These are phyloP conservation scores for Chrysosporium queenslandicum DNA, from an alignment of 2,329 filamentous ascomycete genomes.

Conservation along the genomic window DNA sequence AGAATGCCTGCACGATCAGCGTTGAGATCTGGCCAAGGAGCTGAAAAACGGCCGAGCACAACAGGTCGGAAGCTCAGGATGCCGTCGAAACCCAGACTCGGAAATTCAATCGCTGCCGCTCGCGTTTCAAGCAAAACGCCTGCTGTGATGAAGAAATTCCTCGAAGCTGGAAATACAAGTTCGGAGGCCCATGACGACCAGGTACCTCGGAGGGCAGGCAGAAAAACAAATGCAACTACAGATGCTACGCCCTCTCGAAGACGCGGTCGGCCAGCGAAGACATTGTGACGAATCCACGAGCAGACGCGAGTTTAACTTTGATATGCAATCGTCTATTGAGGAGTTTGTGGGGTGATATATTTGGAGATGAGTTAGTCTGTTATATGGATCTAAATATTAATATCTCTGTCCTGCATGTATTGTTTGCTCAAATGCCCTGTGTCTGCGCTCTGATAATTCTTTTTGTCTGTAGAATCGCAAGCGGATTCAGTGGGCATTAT, in stretches of 20 bases:
- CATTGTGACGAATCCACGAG: not conserved
- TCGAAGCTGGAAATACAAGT: slow-evolving; percentile 4
- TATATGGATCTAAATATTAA: too few relatives aligned
- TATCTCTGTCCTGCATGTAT: too few relatives aligned
- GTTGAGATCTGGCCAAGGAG: not conserved
- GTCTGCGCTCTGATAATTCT: too few relatives aligned
- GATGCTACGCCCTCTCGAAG: not conserved
- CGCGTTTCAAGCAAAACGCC: slow-evolving; percentile 13
- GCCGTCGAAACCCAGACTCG: slow-evolving; percentile 11
- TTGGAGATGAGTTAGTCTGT: not conserved
- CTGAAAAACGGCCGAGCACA: not conserved
- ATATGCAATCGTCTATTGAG: not conserved
- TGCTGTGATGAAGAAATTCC: slow-evolving; percentile 13
- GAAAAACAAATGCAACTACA: not conserved
- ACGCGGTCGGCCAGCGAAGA: not conserved
- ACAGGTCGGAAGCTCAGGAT: slow-evolving; percentile 5
- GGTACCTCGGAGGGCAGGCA: not conserved
- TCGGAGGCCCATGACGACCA: not conserved
- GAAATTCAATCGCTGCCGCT: slow-evolving; percentile 14
- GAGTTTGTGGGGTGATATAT: not conserved
- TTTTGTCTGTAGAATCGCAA: too few relatives aligned
- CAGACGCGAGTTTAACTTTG: not conserved
- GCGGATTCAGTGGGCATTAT: too few relatives aligned
- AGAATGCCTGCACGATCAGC: not conserved
- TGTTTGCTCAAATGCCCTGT: too few relatives aligned